Evolutionary conservation across 192 early-diverging fungal species (phyloP).

Genomic region (Backusella macrospora): DNA sequence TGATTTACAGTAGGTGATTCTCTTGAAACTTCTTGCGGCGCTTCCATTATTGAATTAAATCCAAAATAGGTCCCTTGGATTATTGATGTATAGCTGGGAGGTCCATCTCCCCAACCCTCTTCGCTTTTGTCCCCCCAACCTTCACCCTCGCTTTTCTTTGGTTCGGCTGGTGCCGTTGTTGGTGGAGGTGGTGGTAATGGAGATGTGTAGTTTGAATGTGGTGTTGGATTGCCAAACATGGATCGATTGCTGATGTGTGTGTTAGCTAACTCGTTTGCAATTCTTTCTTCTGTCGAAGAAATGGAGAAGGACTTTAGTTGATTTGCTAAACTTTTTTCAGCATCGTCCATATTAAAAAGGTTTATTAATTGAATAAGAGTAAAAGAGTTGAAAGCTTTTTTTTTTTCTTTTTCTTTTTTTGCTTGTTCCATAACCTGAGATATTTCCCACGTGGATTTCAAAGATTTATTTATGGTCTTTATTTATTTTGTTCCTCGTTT

Average conservation of each 20-base stretch:
- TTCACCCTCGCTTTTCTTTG: not conserved
- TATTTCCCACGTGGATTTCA: not conserved
- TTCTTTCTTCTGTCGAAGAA: not conserved
- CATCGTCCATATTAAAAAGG: not conserved
- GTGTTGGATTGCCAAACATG: not conserved
- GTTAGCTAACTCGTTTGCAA: not conserved
- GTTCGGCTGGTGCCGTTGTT: not conserved
- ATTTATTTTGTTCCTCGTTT: constrained; percentile 1
- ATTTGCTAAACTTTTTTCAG: not conserved
- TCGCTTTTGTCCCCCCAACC: not conserved
- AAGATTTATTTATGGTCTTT: not conserved
- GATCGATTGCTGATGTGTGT: not conserved
- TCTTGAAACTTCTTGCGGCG: not conserved
- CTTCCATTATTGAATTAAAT: constrained; percentile 17
- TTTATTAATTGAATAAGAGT: not conserved
- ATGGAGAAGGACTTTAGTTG: constrained; percentile 12
- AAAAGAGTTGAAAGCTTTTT: not conserved
- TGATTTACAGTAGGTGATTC: not conserved
- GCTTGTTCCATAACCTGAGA: not conserved
- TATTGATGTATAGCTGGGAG: constrained; percentile 4
- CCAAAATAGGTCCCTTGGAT: constrained; percentile 17
- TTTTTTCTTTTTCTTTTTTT: not conserved
- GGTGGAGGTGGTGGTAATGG: not conserved
- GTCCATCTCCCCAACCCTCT: constrained; percentile 19
- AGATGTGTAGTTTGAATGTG: not conserved